These are phyloP conservation scores for Ganoderma lucidum DNA, from an alignment of 1,284 basidiomycete species.

Conservation along the genomic window DNA sequence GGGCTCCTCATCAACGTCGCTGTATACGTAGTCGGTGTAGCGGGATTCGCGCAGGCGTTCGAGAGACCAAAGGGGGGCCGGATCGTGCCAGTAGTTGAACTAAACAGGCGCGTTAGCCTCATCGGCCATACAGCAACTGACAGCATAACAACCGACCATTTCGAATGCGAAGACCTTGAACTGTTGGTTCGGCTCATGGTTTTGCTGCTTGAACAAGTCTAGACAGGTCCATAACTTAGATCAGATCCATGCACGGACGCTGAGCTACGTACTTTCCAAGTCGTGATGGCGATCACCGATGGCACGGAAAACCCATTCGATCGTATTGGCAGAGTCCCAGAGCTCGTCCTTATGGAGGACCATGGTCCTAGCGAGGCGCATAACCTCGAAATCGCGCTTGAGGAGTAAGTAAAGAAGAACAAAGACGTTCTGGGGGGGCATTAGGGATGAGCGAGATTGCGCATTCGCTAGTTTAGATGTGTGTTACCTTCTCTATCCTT, in stretches of 20 bases:
- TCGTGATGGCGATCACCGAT: constrained; percentile 7
- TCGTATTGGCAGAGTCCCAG: constrained; percentile 17
- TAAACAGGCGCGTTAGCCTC: neutral
- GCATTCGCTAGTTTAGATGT: neutral
- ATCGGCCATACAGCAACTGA: neutral
- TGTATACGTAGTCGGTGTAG: constrained; percentile 8
- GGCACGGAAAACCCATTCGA: constrained; percentile 21
- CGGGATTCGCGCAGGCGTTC: constrained; percentile 6
- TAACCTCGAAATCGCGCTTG: constrained; percentile 34
- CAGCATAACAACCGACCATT: constrained; percentile 25
- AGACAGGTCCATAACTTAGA: neutral
- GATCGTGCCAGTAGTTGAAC: constrained; percentile 6
- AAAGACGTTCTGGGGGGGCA: constrained; percentile 32
- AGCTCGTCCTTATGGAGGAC: constrained; percentile 33
- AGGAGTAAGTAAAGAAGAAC: constrained; percentile 38
- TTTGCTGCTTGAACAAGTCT: constrained; percentile 37
- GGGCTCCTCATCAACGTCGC: constrained; percentile 3
- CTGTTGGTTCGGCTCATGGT: constrained; percentile 30
- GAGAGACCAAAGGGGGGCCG: neutral
- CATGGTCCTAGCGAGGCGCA: constrained; percentile 30
- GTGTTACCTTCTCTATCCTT: constrained; percentile 34
- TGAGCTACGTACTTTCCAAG: neutral
- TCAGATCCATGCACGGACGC: neutral
- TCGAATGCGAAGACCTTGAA: constrained; percentile 33
- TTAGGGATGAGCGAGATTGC: neutral